Conservation (phyloP, 2,329 filamentous ascomycete genomes). For the Fusarium avenaceum region DNA sequence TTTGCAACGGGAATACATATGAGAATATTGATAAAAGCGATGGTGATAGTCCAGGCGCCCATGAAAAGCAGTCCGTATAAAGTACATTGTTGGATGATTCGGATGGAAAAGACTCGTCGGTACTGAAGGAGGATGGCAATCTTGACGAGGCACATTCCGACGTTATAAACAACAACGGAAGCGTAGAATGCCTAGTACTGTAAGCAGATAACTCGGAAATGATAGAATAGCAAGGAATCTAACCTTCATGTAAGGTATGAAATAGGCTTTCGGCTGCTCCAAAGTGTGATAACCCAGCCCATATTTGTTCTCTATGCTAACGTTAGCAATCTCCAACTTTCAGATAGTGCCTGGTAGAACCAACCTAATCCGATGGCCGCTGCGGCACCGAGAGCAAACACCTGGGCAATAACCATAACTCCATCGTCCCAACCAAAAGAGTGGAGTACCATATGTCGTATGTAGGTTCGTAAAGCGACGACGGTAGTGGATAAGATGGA, state of each 20-base stretch:
- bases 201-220: background rate
- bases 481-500: constrained; percentile 16
- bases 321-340: background rate
- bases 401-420: constrained; percentile 15
- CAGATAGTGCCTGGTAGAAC: rapidly evolving
- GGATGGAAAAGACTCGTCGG: constrained; percentile 24
- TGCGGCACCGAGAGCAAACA: constrained; percentile 8
- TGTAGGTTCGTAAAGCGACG: constrained; percentile 13
- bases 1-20: constrained; percentile 25
- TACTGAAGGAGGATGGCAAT: constrained; percentile 31
- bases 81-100: background rate
- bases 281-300: constrained; percentile 29
- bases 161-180: constrained; percentile 21
- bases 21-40: constrained; percentile 20
- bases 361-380: constrained; percentile 26
- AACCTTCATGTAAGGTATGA: constrained; percentile 31
- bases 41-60: constrained; percentile 18
- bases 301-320: constrained; percentile 10
- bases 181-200: constrained; percentile 20
- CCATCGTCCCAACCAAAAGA: constrained; percentile 32
- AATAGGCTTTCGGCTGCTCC: constrained; percentile 11
- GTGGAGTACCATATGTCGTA: constrained; percentile 8
- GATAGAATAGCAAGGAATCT: background rate
- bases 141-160: constrained; percentile 29
- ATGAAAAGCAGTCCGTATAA: constrained; percentile 18